Conservation (phyloP, 2,329 filamentous ascomycete genomes). For the Exophiala oligosperma region DNA sequence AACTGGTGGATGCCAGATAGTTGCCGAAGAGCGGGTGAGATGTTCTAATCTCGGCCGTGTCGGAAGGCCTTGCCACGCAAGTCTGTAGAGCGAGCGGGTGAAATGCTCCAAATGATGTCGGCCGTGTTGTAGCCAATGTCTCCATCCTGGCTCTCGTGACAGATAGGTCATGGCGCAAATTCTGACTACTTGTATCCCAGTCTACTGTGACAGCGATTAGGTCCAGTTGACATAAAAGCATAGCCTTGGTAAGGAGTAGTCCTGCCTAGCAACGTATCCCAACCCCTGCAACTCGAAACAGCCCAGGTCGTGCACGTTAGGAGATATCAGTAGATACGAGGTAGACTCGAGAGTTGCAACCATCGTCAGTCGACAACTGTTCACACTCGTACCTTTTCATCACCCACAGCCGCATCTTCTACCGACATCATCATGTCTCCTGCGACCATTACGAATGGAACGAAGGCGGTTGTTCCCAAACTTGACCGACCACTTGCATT, state of each 20-base stretch:
- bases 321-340: neutral
- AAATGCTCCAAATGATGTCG: neutral
- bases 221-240: neutral
- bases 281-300: neutral
- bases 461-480: neutral
- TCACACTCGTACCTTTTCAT: neutral
- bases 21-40: neutral
- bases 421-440: neutral
- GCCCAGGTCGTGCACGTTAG: neutral
- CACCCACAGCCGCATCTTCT: neutral
- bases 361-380: neutral
- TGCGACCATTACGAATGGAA: neutral
- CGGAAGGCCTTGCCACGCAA: neutral
- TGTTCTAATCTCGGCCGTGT: neutral
- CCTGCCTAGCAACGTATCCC: neutral
- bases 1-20: neutral
- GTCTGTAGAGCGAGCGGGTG: neutral
- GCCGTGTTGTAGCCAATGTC: neutral
- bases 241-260: neutral
- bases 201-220: neutral
- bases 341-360: neutral
- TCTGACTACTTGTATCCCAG: neutral
- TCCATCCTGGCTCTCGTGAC: neutral
- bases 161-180: neutral
- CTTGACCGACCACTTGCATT: constrained; percentile 29